A percentile compares a stretch with the other conserved stretches of the same genome.
phyloP scores from a whole-genome alignment of 768 basidiomycete species.

The Astraeus odoratus region DNA sequence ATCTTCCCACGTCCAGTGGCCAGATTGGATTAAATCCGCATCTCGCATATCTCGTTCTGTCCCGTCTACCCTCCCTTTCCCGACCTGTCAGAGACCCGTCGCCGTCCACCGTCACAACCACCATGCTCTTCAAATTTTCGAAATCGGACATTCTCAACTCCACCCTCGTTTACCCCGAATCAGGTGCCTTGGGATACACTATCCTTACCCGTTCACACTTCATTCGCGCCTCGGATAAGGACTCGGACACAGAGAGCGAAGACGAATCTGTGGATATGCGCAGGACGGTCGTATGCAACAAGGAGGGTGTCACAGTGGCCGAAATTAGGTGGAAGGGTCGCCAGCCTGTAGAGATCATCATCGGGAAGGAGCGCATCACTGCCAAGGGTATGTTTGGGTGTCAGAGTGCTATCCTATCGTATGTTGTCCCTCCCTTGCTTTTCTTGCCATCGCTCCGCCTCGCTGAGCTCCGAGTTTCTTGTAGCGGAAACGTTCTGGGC shows the following conservation, averaged over 20 bases:
- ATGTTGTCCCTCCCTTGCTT: slow-evolving; percentile 14
- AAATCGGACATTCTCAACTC: slow-evolving; percentile 53
- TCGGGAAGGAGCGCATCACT: slow-evolving; percentile 44
- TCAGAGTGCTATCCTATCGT: slow-evolving; percentile 50
- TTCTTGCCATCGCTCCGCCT: too few species aligned
- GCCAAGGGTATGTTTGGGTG: slow-evolving; percentile 53
- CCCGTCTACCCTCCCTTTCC: background rate
- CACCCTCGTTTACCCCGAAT: slow-evolving; percentile 45
- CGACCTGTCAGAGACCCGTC: background rate
- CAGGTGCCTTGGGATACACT: slow-evolving; percentile 41
- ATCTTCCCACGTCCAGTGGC: background rate
- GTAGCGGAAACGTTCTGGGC: slow-evolving; percentile 51
- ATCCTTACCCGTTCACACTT: slow-evolving; percentile 38
- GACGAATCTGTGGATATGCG: slow-evolving; percentile 24
- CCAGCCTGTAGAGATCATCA: slow-evolving; percentile 42
- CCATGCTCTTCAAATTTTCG: slow-evolving; percentile 55
- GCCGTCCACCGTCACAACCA: too few species aligned
- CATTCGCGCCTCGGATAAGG: slow-evolving; percentile 20
- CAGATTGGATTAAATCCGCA: too few species aligned
- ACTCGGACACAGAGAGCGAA: slow-evolving; percentile 25
- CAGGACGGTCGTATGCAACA: slow-evolving; percentile 38
- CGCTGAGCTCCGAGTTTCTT: background rate
- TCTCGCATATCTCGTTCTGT: background rate
- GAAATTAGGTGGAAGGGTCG: slow-evolving; percentile 49
- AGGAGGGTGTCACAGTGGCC: slow-evolving; percentile 35